These are phyloP conservation scores for Fusarium buharicum DNA, from an alignment of 2,329 filamentous ascomycete genomes.

Conservation along the genomic window DNA sequence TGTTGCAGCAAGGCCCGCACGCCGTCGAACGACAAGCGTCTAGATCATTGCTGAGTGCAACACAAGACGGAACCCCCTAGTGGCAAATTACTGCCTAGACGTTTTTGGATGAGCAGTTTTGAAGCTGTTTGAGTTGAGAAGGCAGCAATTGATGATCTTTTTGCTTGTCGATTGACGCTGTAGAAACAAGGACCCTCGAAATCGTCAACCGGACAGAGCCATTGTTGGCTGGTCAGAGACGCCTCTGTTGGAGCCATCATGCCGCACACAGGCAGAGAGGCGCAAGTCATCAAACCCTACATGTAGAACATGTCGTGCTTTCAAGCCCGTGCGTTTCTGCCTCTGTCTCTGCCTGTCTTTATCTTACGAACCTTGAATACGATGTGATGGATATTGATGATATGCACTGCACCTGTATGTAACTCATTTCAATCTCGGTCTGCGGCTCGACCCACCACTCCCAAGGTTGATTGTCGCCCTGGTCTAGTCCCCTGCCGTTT, in stretches of 20 bases:
- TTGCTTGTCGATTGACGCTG: neutral
- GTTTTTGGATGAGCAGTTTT: neutral
- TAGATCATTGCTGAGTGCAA: conserved; percentile 11
- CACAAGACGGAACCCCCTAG: conserved; percentile 17
- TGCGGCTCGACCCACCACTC: conserved; percentile 22
- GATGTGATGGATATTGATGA: conserved; percentile 20
- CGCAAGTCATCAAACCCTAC: conserved; percentile 9
- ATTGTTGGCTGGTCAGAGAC: conserved; percentile 9
- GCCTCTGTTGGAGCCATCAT: conserved; percentile 22
- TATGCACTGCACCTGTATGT: conserved; percentile 6
- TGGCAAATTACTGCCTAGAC: conserved; percentile 29
- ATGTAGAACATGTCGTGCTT: neutral
- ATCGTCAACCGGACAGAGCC: neutral
- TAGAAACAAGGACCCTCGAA: neutral
- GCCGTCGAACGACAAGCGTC: conserved; percentile 4
- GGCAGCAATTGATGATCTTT: conserved; percentile 4
- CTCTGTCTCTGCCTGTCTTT: neutral
- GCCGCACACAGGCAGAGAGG: conserved; percentile 1
- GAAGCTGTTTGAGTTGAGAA: conserved; percentile 1
- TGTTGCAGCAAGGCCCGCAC: neutral
- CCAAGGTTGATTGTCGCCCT: conserved; percentile 17
- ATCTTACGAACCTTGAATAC: conserved; percentile 10
- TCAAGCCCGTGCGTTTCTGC: conserved; percentile 2
- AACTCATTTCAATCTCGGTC: conserved; percentile 39
- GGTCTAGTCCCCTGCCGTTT: conserved; percentile 13